Conservation (phyloP, 208 protist genomes). For the Acanthamoeba triangularis region DNA sequence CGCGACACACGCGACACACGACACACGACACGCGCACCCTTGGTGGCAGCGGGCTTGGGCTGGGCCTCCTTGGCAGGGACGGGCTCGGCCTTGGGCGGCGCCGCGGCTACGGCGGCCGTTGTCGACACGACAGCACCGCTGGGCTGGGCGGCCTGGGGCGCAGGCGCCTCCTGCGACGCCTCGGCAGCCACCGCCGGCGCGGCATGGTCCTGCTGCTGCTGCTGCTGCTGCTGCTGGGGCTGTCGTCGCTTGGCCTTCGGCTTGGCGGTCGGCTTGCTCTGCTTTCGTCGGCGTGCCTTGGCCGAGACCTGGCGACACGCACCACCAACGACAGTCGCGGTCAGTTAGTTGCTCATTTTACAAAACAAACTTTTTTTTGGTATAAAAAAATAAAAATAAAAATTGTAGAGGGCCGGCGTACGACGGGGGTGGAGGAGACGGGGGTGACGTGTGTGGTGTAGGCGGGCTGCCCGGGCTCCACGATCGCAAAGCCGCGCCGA, state of each 20-base stretch:
- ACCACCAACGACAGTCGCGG: no score
- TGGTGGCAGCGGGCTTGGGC: no score
- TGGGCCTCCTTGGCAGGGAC: no score
- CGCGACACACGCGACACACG: no score
- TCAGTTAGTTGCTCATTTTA: no score
- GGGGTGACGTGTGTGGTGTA: not conserved
- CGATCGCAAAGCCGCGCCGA: not conserved
- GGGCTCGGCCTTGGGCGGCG: not conserved
- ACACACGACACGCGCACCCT: no score
- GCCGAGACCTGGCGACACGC: not conserved
- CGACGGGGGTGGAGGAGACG: not conserved
- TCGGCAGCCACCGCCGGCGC: not conserved
- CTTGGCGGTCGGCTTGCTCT: not conserved
- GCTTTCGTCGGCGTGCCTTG: not conserved
- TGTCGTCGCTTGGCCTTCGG: not conserved
- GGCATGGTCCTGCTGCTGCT: not conserved
- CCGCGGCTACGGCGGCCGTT: not conserved
- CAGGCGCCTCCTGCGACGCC: not conserved
- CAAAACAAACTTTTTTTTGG: no score
- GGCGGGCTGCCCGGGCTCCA: constrained; percentile 19
- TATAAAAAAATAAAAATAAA: no score
- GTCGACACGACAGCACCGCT: not conserved
- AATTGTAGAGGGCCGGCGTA: not conserved
- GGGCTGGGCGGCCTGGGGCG: not conserved
- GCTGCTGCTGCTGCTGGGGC: not conserved